These are phyloP conservation scores for Macrophomina phaseolina DNA, from an alignment of 2,329 filamentous ascomycete genomes.

Conservation along the genomic window DNA sequence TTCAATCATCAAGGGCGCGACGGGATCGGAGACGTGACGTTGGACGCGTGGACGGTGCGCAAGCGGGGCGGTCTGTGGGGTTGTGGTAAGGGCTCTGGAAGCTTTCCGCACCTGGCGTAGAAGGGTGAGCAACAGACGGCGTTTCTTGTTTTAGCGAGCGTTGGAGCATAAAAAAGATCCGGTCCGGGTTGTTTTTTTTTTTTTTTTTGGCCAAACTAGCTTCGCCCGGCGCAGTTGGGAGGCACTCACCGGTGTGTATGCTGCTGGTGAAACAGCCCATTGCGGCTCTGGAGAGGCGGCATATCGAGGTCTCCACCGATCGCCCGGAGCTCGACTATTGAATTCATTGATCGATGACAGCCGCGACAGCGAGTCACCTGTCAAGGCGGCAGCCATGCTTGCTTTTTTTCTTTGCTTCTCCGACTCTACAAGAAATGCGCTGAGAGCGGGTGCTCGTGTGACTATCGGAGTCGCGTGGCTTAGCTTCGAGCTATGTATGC, in stretches of 20 bases:
- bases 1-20: slow-evolving; percentile 24
- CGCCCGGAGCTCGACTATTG: neutral
- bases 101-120: slow-evolving; percentile 17
- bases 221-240: neutral
- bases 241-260: slow-evolving; percentile 17
- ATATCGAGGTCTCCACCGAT: slow-evolving; percentile 19
- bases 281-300: slow-evolving; percentile 15
- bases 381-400: slow-evolving; percentile 11
- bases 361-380: slow-evolving; percentile 12
- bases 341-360: slow-evolving; percentile 16
- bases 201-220: neutral
- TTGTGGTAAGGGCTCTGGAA: slow-evolving; percentile 23
- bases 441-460: slow-evolving; percentile 18
- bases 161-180: neutral
- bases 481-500: slow-evolving; percentile 25
- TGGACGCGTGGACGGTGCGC: slow-evolving; percentile 41
- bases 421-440: neutral
- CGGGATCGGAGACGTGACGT: slow-evolving; percentile 43
- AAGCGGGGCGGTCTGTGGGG: slow-evolving; percentile 37
- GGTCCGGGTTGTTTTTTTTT: neutral
- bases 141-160: slow-evolving; percentile 15
- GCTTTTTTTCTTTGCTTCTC: neutral
- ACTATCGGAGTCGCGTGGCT: slow-evolving; percentile 23
- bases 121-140: slow-evolving; percentile 2
- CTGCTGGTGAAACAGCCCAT: slow-evolving; percentile 23